Evolutionary conservation across 179 eudicot species (phyloP), one percentile per base, ranked within the genome.

Genomic region (Nepenthes alata): DNA sequence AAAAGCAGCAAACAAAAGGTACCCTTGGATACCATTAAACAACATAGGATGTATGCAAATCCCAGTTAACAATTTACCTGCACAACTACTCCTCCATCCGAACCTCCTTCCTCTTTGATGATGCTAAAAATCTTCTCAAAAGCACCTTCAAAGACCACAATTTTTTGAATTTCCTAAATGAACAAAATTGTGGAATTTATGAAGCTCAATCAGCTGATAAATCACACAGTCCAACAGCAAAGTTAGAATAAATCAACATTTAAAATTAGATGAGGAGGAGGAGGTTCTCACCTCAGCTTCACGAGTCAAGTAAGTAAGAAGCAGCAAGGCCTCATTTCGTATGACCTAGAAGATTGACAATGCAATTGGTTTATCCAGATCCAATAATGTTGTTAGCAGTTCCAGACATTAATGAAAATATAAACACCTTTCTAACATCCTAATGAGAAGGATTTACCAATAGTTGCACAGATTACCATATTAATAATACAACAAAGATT

Each of bases 71-170:
- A 58, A 67, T 65, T 72, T 53, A 86, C 98, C 98, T 93, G 98
- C 74, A 93, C 98, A 71, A 93, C 95, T n/a, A 93, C 98, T 47
- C 98, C 98, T 37, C 98, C 98, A 62, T 93, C 98, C 48, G 97
- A 93, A 62, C 94, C 91, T 34, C 98, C 98, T 79, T 93, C 98
- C 75, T 93, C 98, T 78, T 78, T 87, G 52, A 89, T 82, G 68
- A 93, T 85, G 74, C 95, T 82, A 73, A 93, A 89, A 53, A 89
- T 86, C 87, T 93, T 93, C 78, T 93, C 98, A 76, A 86, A 93
- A 74, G 93, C 98, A 72, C 96, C 91, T 78, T 93, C 98, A 74
- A 89, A 93, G 67, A 93, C 98, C 71, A 93, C 81, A 61, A 93
- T 93, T 77, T 93, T 93, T 87, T 93, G 98, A 76, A 93, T 93